Percentiles rank a stretch among this genome's conserved stretches.
Evolutionary conservation across 2,329 filamentous ascomycete genomes (phyloP).

Genomic region (Microdochium nivale): DNA sequence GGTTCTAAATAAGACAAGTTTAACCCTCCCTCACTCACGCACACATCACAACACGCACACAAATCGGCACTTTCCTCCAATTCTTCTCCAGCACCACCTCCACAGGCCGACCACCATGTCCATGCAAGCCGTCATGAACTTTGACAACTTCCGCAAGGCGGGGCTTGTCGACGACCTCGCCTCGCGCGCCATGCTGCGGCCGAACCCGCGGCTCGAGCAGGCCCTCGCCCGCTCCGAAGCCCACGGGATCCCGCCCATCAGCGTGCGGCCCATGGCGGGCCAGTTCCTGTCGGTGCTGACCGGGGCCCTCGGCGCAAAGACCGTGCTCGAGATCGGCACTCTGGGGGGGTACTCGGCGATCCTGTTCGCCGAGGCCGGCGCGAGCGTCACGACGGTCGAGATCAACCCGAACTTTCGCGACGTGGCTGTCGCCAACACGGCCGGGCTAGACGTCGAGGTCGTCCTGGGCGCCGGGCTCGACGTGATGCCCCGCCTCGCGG

Average conservation of each 20-base stretch:
- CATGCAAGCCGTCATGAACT: background rate
- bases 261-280: constrained; percentile 23
- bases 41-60: too few species aligned
- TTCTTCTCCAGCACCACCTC: too few species aligned
- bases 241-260: constrained; percentile 27
- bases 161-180: constrained; percentile 7
- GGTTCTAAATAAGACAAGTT: too few species aligned
- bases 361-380: constrained; percentile 34
- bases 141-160: background rate
- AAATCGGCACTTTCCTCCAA: too few species aligned
- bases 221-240: constrained; percentile 20
- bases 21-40: too few species aligned
- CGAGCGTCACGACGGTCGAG: constrained; percentile 42
- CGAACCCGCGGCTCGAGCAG: constrained; percentile 15
- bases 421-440: constrained; percentile 36
- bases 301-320: constrained; percentile 22
- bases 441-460: constrained; percentile 33
- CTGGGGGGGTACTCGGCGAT: constrained; percentile 45
- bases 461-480: constrained; percentile 34
- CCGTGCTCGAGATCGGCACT: constrained; percentile 44
- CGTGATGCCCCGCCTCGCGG: constrained; percentile 23
- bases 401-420: constrained; percentile 33
- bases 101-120: background rate
- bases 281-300: constrained; percentile 29
- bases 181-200: constrained; percentile 7